These are phyloP conservation scores for Castanopsis chinensis DNA, from an alignment of 306 rosid genomes.

Conservation along the genomic window DNA sequence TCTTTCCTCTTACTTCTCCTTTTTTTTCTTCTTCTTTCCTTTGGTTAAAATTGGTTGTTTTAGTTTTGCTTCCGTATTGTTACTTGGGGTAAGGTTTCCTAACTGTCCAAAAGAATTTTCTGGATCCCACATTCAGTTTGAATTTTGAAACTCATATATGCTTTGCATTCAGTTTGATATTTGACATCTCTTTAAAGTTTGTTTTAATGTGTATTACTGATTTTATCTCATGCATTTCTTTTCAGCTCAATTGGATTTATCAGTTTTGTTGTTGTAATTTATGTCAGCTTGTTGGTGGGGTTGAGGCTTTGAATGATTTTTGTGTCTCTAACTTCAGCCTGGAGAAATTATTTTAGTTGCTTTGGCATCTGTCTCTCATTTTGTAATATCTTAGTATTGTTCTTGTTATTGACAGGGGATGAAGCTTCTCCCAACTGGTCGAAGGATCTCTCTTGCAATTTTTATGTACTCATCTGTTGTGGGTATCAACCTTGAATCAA, in stretches of 20 bases:
- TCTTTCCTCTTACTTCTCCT: not conserved
- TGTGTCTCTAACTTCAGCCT: not conserved
- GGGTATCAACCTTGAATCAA: constrained; percentile 33
- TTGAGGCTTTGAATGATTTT: not conserved
- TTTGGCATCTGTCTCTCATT: constrained; percentile 1
- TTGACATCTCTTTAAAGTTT: not conserved
- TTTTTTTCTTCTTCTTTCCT: not conserved
- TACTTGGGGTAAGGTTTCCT: not conserved
- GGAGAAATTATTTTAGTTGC: not conserved
- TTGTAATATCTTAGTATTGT: constrained; percentile 16
- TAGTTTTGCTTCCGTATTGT: not conserved
- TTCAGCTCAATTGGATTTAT: not conserved
- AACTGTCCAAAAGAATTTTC: not conserved
- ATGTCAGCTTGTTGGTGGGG: not conserved
- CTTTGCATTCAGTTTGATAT: not conserved
- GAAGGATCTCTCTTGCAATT: constrained; percentile 72
- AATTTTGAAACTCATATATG: not conserved
- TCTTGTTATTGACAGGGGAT: constrained; percentile 68
- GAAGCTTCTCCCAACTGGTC: constrained; percentile 96
- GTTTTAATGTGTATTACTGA: not conserved
- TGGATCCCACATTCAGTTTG: not conserved
- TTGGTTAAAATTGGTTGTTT: not conserved
- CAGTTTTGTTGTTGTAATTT: not conserved
- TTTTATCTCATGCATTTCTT: not conserved
- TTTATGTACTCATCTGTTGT: constrained; percentile 74